Conservation (phyloP, 768 basidiomycete genomes). For the Termitomyces sp. region DNA sequence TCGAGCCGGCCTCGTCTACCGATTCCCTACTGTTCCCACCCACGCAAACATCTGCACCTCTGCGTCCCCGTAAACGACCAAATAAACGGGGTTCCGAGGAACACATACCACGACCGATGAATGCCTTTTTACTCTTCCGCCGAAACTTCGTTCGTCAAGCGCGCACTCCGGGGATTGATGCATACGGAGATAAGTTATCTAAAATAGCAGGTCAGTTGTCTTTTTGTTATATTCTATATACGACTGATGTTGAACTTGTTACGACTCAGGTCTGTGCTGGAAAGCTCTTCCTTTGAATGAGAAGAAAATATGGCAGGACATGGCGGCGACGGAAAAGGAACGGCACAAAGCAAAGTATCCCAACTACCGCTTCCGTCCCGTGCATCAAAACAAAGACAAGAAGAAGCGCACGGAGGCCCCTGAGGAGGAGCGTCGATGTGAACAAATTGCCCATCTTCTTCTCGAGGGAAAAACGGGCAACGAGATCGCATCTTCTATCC, state of each 20-base stretch:
- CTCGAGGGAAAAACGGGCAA: slow-evolving; percentile 69
- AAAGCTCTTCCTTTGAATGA: slow-evolving; percentile 64
- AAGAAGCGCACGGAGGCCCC: slow-evolving; percentile 36
- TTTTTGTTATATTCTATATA: slow-evolving; percentile 14
- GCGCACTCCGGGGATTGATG: slow-evolving; percentile 68
- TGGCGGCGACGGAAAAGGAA: slow-evolving; percentile 68
- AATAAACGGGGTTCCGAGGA: slow-evolving; percentile 55
- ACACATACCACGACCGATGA: slow-evolving; percentile 79
- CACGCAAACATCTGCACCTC: slow-evolving; percentile 27
- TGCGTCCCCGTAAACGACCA: slow-evolving; percentile 43
- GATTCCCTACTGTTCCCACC: slow-evolving; percentile 53
- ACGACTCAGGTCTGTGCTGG: slow-evolving; percentile 67
- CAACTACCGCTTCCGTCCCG: slow-evolving; percentile 55
- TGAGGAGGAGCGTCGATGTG: slow-evolving; percentile 64
- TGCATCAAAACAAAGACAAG: slow-evolving; percentile 45
- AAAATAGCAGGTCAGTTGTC: slow-evolving; percentile 49
- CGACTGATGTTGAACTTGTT: slow-evolving; percentile 23
- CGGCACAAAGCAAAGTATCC: slow-evolving; percentile 68
- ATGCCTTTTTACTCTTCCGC: slow-evolving; percentile 84
- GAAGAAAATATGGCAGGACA: slow-evolving; percentile 67
- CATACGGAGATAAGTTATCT: slow-evolving; percentile 23
- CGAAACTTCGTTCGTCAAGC: slow-evolving; percentile 76
- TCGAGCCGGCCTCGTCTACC: slow-evolving; percentile 27
- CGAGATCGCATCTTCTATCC: slow-evolving; percentile 58
- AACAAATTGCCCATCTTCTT: slow-evolving; percentile 59